Evolutionary conservation across 768 basidiomycete genomes (phyloP), one percentile per base, ranked within the genome.

Genomic region (Cyathus striatus): DNA sequence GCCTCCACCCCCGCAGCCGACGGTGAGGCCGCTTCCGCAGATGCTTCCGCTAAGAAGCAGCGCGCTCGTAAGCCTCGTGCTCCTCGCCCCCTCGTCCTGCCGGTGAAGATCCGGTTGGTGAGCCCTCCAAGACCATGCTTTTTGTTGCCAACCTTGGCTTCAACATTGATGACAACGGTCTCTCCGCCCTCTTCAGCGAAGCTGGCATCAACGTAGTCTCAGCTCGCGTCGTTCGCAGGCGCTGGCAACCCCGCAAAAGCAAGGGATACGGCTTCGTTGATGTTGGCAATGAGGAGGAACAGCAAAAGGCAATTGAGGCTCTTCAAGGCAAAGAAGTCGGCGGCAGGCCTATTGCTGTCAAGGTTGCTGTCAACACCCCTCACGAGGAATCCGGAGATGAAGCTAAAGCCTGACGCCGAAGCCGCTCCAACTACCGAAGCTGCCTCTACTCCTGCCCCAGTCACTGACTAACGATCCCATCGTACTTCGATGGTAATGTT

Each of bases 231-330:
- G 90, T 97, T 54, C 82, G 83, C 60, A 77, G 84, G 58, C 81
- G 83, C 55, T 90, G 79, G 76, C 78, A 79, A 33, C 85, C 86
- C 57, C 79, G 86, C 62, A 87, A 81, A 65, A 90, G 87, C 76
- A 95, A 95, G 68, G 95, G 95, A 44, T 98, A 94, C 64, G 95
- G 92, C 41, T 99, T 99, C 58, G 95, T 99, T 59, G 94, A 98
- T 54, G 90, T 96, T 49, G 90, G 87, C 48, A 70, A 71, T 52
- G 85, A 92, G 64, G 87, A 81, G 54, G 83, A 93, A 65, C 95
- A 99, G 72, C 64, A 83, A 62, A 91, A 92, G 71, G 95, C 92
- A 41, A 86, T 99, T 49, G 81, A 80, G 44, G 79, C 80, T 51
- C 76, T 93, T 49, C 76, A 93, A 54, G 92, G 90, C 61, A 90